Percentiles rank a stretch among this genome's conserved stretches.
Evolutionary conservation across 306 rosid genomes (phyloP).

Genomic region (Castanea sativa): DNA sequence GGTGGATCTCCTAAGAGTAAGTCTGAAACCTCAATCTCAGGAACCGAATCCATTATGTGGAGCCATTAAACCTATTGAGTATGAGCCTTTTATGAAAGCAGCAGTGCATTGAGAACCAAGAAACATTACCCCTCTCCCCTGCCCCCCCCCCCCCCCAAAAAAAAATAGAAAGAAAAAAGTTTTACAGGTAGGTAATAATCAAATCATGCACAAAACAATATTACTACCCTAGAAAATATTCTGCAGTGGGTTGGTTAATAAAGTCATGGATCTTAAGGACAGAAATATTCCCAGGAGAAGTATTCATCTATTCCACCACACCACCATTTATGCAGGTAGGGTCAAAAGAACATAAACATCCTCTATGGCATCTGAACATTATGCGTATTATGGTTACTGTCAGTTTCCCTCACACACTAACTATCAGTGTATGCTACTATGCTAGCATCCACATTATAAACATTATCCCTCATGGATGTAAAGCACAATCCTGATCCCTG

Average conservation of each 20-base stretch:
- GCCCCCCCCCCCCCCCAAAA: background rate
- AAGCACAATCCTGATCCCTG: conserved; percentile 44
- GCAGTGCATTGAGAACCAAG: background rate
- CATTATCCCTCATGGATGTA: conserved; percentile 27
- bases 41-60: background rate
- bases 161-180: background rate
- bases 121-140: background rate
- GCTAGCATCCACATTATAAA: conserved; percentile 8
- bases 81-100: background rate
- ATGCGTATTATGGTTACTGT: too few species aligned
- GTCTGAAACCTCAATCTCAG: background rate
- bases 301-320: background rate
- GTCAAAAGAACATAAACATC: background rate
- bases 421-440: background rate
- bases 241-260: background rate
- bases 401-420: background rate
- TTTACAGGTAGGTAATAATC: background rate
- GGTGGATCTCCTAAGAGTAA: background rate
- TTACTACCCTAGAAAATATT: background rate
- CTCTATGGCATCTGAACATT: background rate
- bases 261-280: background rate
- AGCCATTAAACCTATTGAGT: background rate
- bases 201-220: background rate
- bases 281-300: background rate
- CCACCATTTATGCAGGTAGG: background rate